Conservation (phyloP, 108 stramenopile genomes). For the Cyclotella atomus region DNA sequence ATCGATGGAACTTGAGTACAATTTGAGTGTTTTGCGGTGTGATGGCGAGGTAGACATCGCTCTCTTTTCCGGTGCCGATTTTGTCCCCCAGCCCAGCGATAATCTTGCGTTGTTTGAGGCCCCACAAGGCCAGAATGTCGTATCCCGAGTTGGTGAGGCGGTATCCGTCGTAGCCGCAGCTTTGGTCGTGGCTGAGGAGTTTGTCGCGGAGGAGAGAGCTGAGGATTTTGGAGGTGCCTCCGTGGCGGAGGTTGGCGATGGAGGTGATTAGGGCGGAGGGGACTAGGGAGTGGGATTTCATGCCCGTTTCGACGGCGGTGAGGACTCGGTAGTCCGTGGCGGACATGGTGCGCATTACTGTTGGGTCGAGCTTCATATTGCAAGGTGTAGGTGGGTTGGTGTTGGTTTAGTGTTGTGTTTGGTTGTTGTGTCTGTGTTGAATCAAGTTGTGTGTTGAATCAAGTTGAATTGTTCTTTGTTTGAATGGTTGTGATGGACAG, state of each 20-base stretch:
- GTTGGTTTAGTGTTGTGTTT: too few relatives aligned
- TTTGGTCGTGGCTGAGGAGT: slow-evolving; percentile 90
- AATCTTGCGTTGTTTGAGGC: slow-evolving; percentile 79
- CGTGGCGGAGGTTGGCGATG: slow-evolving; percentile 93
- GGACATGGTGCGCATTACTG: slow-evolving; percentile 88
- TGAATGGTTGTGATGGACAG: too few relatives aligned
- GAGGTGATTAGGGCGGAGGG: slow-evolving; percentile 88
- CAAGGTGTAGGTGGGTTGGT: too few relatives aligned
- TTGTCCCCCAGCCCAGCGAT: slow-evolving; percentile 91
- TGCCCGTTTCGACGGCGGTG: slow-evolving; percentile 96
- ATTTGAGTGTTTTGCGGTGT: slow-evolving; percentile 80
- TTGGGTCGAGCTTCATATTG: slow-evolving; percentile 94
- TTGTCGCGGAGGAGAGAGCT: slow-evolving; percentile 91
- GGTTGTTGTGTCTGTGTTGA: too few relatives aligned
- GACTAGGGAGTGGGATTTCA: slow-evolving; percentile 94
- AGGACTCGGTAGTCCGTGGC: slow-evolving; percentile 94
- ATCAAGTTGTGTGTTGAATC: too few relatives aligned
- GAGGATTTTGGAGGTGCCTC: slow-evolving; percentile 93
- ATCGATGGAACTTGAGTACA: slow-evolving; percentile 97
- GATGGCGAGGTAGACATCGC: slow-evolving; percentile 82
- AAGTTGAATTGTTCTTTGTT: too few relatives aligned
- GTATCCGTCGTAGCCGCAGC: slow-evolving; percentile 95
- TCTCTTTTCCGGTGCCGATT: slow-evolving; percentile 99
- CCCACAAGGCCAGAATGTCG: slow-evolving; percentile 94
- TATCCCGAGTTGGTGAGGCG: slow-evolving; percentile 95